These are phyloP conservation scores for Diutina sp. DNA, from an alignment of 1,139 yeast genomes.

Conservation along the genomic window DNA sequence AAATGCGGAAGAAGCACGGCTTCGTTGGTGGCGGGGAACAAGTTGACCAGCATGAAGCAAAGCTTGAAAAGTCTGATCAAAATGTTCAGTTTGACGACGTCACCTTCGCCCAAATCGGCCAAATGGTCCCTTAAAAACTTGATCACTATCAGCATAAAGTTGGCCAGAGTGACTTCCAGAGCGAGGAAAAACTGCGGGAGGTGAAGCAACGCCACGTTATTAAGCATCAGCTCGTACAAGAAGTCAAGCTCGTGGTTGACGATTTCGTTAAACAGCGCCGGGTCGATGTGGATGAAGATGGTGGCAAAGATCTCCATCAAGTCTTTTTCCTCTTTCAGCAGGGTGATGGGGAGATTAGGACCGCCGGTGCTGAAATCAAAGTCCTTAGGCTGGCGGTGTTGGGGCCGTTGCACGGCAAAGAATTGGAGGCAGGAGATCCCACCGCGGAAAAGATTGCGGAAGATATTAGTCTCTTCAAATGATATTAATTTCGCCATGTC, in stretches of 20 bases:
- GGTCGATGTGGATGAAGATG: slow-evolving; percentile 86
- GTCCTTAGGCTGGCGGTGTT: slow-evolving; percentile 28
- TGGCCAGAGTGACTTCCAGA: slow-evolving; percentile 85
- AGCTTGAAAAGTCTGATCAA: slow-evolving; percentile 77
- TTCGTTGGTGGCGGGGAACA: slow-evolving; percentile 83
- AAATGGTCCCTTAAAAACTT: slow-evolving; percentile 64
- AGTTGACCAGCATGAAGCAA: slow-evolving; percentile 90
- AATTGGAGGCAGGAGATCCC: slow-evolving; percentile 73
- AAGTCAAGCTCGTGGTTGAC: slow-evolving; percentile 71
- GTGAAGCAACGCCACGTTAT: slow-evolving; percentile 78
- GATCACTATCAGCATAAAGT: slow-evolving; percentile 79
- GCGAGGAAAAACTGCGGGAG: slow-evolving; percentile 91
- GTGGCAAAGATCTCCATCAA: slow-evolving; percentile 93
- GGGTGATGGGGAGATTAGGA: slow-evolving; percentile 71
- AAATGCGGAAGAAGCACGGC: slow-evolving; percentile 78
- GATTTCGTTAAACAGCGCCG: slow-evolving; percentile 91
- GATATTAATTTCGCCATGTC: slow-evolving; percentile 77
- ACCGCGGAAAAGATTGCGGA: slow-evolving; percentile 69
- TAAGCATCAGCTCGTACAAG: slow-evolving; percentile 67
- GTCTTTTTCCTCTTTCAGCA: slow-evolving; percentile 89
- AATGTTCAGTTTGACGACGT: slow-evolving; percentile 67
- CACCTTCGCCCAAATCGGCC: slow-evolving; percentile 70
- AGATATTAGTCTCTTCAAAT: slow-evolving; percentile 68
- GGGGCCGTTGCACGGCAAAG: slow-evolving; percentile 47
- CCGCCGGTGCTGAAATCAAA: slow-evolving; percentile 61